These are phyloP conservation scores for Primulina eburnea DNA, from an alignment of 257 asterid genomes.

Conservation along the genomic window DNA sequence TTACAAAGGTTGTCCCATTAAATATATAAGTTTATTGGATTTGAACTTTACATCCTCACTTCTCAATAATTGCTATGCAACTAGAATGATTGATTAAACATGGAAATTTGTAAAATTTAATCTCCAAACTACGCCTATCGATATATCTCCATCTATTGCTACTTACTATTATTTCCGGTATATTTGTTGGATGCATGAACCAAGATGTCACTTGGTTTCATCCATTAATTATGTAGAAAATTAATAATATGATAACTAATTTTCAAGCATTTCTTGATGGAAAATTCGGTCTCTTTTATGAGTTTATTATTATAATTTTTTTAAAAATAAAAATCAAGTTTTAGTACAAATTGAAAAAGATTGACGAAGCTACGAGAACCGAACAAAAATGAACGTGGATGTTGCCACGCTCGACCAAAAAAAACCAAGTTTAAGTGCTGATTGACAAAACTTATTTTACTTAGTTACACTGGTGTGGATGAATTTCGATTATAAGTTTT, in stretches of 20 bases:
- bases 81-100: background rate
- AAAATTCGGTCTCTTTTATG: background rate
- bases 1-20: background rate
- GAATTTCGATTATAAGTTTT: too few relatives aligned
- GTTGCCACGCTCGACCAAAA: too few relatives aligned
- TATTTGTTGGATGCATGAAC: background rate
- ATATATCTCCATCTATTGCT: too few relatives aligned
- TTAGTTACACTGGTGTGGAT: too few relatives aligned
- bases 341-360: too few relatives aligned
- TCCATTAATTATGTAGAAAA: background rate
- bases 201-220: background rate
- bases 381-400: too few relatives aligned
- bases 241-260: background rate
- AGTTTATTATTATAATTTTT: too few relatives aligned
- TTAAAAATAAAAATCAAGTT: too few relatives aligned
- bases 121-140: background rate
- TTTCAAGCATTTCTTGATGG: background rate
- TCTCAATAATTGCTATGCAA: background rate
- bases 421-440: too few relatives aligned
- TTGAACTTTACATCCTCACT: background rate
- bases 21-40: background rate
- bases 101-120: too few relatives aligned
- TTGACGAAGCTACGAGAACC: too few relatives aligned
- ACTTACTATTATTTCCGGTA: background rate
- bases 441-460: too few relatives aligned